Conservation (phyloP, 345 rosid genomes). For the Moricandia moricandioides region DNA sequence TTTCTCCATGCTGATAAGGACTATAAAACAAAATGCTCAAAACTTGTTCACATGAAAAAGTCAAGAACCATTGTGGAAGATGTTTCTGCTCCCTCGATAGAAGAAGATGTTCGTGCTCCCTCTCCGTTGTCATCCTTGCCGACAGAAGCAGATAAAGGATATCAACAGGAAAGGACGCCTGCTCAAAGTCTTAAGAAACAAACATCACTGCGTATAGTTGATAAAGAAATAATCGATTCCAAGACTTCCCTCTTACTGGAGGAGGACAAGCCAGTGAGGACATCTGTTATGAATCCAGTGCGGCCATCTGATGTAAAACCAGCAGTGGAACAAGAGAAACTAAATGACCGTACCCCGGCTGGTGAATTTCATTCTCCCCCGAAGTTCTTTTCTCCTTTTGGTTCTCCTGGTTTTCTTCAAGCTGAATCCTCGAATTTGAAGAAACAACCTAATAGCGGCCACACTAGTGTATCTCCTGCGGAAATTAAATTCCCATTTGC, state of each 20-base stretch:
- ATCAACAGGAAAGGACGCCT: constrained; percentile 37
- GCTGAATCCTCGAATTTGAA: constrained; percentile 35
- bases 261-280: constrained; percentile 29
- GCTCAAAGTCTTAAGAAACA: constrained; percentile 39
- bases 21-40: constrained; percentile 77
- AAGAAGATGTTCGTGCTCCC: constrained; percentile 53
- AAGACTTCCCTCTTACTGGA: constrained; percentile 42
- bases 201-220: too few relatives aligned
- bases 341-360: constrained; percentile 29
- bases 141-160: constrained; percentile 35
- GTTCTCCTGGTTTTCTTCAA: constrained; percentile 40
- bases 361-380: constrained; percentile 38
- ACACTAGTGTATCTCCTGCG: constrained; percentile 37
- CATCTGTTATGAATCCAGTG: constrained; percentile 31
- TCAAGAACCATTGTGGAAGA: constrained; percentile 63
- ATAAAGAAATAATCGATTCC: constrained; percentile 50
- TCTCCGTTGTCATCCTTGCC: constrained; percentile 33
- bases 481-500: constrained; percentile 32
- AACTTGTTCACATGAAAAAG: constrained; percentile 76
- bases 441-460: constrained; percentile 36
- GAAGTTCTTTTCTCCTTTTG: constrained; percentile 45
- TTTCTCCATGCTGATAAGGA: constrained; percentile 75
- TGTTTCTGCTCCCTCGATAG: constrained; percentile 50
- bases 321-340: constrained; percentile 35
- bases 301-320: constrained; percentile 36